These are phyloP conservation scores for Pelagophyceae sp. DNA, from an alignment of 352 stramenopile species.

Conservation along the genomic window DNA sequence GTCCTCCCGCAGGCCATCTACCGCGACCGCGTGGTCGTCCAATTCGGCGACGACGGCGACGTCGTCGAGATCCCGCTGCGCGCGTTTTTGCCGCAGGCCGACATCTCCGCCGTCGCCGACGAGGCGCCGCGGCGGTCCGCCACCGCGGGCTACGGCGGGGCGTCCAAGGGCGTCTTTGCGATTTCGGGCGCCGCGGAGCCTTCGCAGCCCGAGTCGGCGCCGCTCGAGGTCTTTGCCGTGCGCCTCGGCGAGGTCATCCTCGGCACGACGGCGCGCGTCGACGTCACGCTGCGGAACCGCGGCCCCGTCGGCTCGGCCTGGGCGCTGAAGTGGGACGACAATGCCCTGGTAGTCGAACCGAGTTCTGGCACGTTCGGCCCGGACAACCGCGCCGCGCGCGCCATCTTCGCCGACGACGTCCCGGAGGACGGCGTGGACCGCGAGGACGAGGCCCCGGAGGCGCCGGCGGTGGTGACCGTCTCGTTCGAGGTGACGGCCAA, in stretches of 20 bases:
- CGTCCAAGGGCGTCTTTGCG: not conserved
- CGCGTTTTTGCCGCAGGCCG: slow-evolving; percentile 24
- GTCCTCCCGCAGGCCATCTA: not conserved
- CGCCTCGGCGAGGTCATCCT: slow-evolving; percentile 28
- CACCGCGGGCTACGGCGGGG: not conserved
- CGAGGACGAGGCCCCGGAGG: not conserved
- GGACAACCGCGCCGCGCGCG: not conserved
- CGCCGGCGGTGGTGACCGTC: not conserved
- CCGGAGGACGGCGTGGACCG: slow-evolving; percentile 12
- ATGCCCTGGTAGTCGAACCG: slow-evolving; percentile 9
- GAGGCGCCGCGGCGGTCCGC: not conserved
- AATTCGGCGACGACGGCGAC: slow-evolving; percentile 2
- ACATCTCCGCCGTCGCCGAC: slow-evolving; percentile 16
- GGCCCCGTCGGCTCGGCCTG: slow-evolving; percentile 16
- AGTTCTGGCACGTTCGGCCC: slow-evolving; percentile 8
- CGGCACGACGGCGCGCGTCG: not conserved
- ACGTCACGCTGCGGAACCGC: slow-evolving; percentile 21
- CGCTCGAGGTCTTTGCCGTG: slow-evolving; percentile 16
- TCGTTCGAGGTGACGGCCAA: slow-evolving; percentile 17
- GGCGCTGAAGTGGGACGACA: slow-evolving; percentile 8
- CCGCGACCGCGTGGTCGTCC: not conserved
- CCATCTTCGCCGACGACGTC: not conserved
- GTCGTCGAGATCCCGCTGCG: slow-evolving; percentile 27
- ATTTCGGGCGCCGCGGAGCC: not conserved
- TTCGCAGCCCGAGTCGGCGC: too few species aligned